A percentile compares a stretch with the other conserved stretches of the same genome.
These are phyloP conservation scores for Stagonosporopsis cucurbitacearum DNA, from an alignment of 2,329 filamentous ascomycete species.

Conservation along the genomic window DNA sequence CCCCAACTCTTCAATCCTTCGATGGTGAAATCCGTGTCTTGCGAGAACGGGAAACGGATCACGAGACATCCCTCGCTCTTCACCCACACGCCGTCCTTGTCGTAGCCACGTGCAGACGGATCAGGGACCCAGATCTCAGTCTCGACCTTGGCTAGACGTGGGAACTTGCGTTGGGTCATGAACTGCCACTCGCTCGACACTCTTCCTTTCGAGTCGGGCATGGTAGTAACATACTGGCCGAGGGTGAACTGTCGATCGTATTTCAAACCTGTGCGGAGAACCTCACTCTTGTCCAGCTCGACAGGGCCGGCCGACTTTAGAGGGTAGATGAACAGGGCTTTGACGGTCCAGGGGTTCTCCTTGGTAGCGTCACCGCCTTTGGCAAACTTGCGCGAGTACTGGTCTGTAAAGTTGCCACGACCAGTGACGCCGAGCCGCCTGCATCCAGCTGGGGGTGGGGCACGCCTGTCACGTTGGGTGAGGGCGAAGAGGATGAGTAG, in stretches of 20 bases:
- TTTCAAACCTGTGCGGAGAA: constrained; percentile 72
- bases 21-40: constrained; percentile 42
- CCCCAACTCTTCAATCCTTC: constrained; percentile 43
- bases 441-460: constrained; percentile 54
- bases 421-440: constrained; percentile 58
- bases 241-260: constrained; percentile 86
- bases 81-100: constrained; percentile 56
- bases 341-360: constrained; percentile 54
- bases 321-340: constrained; percentile 81
- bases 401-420: constrained; percentile 62
- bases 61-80: constrained; percentile 67
- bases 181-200: constrained; percentile 66
- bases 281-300: constrained; percentile 69
- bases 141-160: constrained; percentile 72
- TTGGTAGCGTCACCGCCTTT: constrained; percentile 35
- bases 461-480: constrained; percentile 30
- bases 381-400: constrained; percentile 60
- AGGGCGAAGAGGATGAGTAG: constrained; percentile 33
- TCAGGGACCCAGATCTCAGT: constrained; percentile 75
- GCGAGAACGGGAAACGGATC: constrained; percentile 66
- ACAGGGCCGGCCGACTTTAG: constrained; percentile 82
- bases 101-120: constrained; percentile 60
- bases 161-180: constrained; percentile 72
- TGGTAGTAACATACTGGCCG: constrained; percentile 63
- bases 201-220: constrained; percentile 53